Evolutionary conservation across 257 asterid species (phyloP).

Genomic region (Leonotis leonurus): DNA sequence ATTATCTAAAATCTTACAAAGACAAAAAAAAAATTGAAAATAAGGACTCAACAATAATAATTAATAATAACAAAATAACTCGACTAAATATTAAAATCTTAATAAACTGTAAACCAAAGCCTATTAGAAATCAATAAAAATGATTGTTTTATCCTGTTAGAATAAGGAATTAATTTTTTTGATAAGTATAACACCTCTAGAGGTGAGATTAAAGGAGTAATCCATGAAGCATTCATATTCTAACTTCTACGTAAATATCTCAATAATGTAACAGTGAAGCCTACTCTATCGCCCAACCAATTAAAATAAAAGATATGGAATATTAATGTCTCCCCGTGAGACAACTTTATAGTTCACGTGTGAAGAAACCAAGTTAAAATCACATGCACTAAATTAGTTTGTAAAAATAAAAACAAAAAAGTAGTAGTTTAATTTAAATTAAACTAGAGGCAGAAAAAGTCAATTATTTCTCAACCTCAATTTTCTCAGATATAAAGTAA

Average conservation of each 20-base stretch:
- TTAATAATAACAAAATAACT: too few species aligned
- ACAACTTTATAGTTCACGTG: constrained; percentile 15
- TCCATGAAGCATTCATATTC: too few species aligned
- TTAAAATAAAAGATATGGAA: background rate
- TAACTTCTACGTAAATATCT: too few species aligned
- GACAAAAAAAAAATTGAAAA: too few species aligned
- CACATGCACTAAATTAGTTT: background rate
- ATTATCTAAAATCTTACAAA: too few species aligned
- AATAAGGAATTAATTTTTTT: too few species aligned
- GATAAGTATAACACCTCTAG: too few species aligned
- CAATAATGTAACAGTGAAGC: background rate
- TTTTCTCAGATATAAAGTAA: constrained; percentile 6
- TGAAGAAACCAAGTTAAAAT: background rate
- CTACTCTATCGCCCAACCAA: background rate
- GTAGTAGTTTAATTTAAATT: background rate
- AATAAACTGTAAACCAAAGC: too few species aligned
- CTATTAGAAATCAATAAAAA: too few species aligned
- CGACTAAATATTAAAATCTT: too few species aligned
- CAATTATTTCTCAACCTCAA: constrained; percentile 19
- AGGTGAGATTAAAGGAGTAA: too few species aligned
- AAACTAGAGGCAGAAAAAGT: constrained; percentile 18
- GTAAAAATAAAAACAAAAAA: background rate
- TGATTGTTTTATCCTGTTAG: background rate
- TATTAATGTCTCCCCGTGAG: constrained; percentile 24
- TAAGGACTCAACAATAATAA: too few species aligned